Percentiles rank a stretch among this genome's conserved stretches.
Evolutionary conservation across 2,329 filamentous ascomycete genomes (phyloP).

Genomic region (Penicillium sp.): DNA sequence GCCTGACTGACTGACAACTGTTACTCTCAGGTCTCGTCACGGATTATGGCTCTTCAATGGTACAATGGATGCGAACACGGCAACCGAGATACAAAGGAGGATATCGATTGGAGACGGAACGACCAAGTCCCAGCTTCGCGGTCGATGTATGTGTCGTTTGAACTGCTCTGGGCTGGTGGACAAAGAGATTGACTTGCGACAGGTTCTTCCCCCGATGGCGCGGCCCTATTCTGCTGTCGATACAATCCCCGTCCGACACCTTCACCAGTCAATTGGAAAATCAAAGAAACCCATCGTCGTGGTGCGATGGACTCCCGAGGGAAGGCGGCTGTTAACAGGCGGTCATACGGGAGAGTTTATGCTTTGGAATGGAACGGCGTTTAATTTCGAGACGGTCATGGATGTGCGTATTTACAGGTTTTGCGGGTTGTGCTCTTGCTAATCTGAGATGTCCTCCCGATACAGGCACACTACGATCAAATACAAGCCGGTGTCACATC

Average conservation of each 20-base stretch:
- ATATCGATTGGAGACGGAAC: slow-evolving; percentile 71
- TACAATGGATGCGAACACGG: slow-evolving; percentile 86
- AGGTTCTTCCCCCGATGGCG: slow-evolving; percentile 86
- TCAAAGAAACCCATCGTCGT: slow-evolving; percentile 97
- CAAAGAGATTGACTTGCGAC: slow-evolving; percentile 13
- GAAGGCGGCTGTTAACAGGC: slow-evolving; percentile 83
- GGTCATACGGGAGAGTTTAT: slow-evolving; percentile 98
- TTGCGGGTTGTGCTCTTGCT: neutral
- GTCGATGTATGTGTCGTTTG: slow-evolving; percentile 63
- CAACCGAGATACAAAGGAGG: slow-evolving; percentile 71
- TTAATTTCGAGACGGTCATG: slow-evolving; percentile 99
- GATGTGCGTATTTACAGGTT: slow-evolving; percentile 51
- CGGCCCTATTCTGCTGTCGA: slow-evolving; percentile 73
- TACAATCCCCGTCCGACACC: slow-evolving; percentile 86
- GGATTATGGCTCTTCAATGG: slow-evolving; percentile 85
- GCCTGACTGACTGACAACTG: slow-evolving; percentile 23
- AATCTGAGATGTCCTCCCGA: slow-evolving; percentile 2
- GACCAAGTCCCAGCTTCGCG: slow-evolving; percentile 85
- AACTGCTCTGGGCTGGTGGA: neutral
- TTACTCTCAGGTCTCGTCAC: slow-evolving; percentile 71
- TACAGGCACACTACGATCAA: slow-evolving; percentile 69
- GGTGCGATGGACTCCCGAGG: slow-evolving; percentile 96
- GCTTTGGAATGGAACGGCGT: slow-evolving; percentile 96
- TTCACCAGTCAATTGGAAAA: slow-evolving; percentile 98
- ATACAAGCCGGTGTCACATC: slow-evolving; percentile 46